Conservation (phyloP, 106 monocot species). For the Allium fistulosum region DNA sequence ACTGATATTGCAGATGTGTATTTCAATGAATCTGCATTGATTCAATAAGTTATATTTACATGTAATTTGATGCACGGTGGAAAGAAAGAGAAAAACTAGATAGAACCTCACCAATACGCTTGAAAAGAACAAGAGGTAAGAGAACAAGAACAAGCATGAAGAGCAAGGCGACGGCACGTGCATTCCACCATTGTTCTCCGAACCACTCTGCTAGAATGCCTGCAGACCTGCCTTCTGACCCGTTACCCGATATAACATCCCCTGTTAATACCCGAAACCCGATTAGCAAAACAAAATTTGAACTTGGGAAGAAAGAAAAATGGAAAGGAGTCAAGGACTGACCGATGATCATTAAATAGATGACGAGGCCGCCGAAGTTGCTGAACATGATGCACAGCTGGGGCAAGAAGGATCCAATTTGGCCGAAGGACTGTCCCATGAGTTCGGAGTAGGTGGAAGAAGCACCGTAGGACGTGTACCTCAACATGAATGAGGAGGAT, state of each 20-base stretch:
- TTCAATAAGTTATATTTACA: too few relatives aligned
- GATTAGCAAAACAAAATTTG: not conserved
- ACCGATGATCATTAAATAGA: slow-evolving; percentile 9
- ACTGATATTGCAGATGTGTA: too few relatives aligned
- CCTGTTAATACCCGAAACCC: not conserved
- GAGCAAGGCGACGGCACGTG: slow-evolving; percentile 25
- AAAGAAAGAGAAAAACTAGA: too few relatives aligned
- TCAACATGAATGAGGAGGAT: slow-evolving; percentile 71
- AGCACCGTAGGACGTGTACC: slow-evolving; percentile 33
- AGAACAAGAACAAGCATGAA: slow-evolving; percentile 22
- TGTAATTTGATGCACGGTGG: too few relatives aligned
- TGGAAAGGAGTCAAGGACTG: too few relatives aligned
- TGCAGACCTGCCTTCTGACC: slow-evolving; percentile 28
- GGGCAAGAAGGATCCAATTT: slow-evolving; percentile 17
- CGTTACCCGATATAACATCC: slow-evolving; percentile 52
- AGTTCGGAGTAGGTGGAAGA: slow-evolving; percentile 20
- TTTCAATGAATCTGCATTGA: too few relatives aligned
- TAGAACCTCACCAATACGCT: slow-evolving; percentile 37
- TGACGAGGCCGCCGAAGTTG: slow-evolving; percentile 25
- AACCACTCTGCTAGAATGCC: slow-evolving; percentile 49
- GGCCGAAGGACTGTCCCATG: slow-evolving; percentile 42
- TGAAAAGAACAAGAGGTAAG: slow-evolving; percentile 37
- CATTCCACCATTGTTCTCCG: slow-evolving; percentile 54
- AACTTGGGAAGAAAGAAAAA: too few relatives aligned
- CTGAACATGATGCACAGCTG: slow-evolving; percentile 31